These are phyloP conservation scores for Metschnikowia similis DNA, from an alignment of 805 yeast genomes.

Conservation along the genomic window DNA sequence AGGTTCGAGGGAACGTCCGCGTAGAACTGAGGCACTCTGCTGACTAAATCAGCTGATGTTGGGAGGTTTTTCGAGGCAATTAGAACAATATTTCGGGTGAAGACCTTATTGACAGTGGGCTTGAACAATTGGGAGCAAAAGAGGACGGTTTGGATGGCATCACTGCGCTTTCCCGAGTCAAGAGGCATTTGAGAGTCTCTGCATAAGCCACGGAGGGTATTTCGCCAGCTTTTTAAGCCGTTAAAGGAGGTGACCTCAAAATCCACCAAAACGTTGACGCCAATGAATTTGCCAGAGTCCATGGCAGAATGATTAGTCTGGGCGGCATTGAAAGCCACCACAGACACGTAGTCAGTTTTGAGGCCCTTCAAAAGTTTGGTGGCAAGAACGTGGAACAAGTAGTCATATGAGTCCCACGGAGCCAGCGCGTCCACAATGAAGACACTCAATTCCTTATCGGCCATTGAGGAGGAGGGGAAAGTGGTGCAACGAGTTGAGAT, in stretches of 20 bases:
- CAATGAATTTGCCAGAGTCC: conserved; percentile 13
- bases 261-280: conserved; percentile 15
- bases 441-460: conserved; percentile 39
- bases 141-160: conserved; percentile 27
- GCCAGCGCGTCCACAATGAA: conserved; percentile 50
- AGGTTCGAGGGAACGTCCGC: conserved; percentile 9
- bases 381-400: conserved; percentile 41
- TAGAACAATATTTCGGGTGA: conserved; percentile 33
- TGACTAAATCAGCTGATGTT: conserved; percentile 4
- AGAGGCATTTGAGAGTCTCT: background rate
- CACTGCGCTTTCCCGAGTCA: conserved; percentile 4
- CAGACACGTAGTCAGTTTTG: conserved; percentile 36
- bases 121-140: conserved; percentile 34
- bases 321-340: conserved; percentile 26
- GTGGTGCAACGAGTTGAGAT: background rate
- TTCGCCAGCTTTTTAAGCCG: conserved; percentile 8
- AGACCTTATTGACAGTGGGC: conserved; percentile 27
- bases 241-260: conserved; percentile 20
- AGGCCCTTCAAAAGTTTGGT: conserved; percentile 40
- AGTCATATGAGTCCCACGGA: conserved; percentile 36
- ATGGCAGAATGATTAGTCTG: conserved; percentile 14
- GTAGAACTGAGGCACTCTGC: conserved; percentile 7
- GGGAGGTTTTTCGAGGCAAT: conserved; percentile 22
- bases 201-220: conserved; percentile 8
- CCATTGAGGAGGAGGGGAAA: conserved; percentile 16